phyloP scores from a whole-genome alignment of 148 eudicot genomes.

The Oxyria digyna region DNA sequence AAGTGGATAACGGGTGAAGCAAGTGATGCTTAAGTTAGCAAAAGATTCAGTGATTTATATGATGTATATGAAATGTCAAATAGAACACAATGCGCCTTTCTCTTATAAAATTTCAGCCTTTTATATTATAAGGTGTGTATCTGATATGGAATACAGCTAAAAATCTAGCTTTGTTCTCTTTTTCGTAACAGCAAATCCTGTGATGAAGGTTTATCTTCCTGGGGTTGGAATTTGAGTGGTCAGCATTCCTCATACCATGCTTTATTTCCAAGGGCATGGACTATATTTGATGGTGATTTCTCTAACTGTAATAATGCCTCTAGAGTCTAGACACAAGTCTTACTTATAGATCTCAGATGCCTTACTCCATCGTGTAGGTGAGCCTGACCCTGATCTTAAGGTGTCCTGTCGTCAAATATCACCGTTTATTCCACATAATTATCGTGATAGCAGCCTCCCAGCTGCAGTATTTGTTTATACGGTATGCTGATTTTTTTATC shows the following conservation, averaged over 20 bases:
- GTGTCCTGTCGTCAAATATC: constrained; percentile 97
- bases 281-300: constrained; percentile 78
- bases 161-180: background rate
- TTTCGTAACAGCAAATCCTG: constrained; percentile 46
- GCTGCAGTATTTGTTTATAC: constrained; percentile 90
- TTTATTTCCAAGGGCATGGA: constrained; percentile 96
- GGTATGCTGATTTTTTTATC: constrained; percentile 37
- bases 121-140: background rate
- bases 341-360: background rate
- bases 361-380: constrained; percentile 42
- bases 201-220: constrained; percentile 81
- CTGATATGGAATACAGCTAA: background rate
- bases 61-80: background rate
- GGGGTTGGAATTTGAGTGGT: constrained; percentile 99
- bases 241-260: constrained; percentile 99
- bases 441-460: constrained; percentile 95
- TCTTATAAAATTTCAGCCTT: background rate
- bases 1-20: background rate
- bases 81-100: background rate
- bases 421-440: constrained; percentile 94
- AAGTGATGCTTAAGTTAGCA: background rate
- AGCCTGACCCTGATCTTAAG: constrained; percentile 97
- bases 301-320: background rate
- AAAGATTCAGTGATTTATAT: background rate
- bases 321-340: background rate